Percentiles rank a stretch among this genome's conserved stretches.
phyloP scores from a whole-genome alignment of 371 early-diverging fungal species.

The Mucor velutinosus region DNA sequence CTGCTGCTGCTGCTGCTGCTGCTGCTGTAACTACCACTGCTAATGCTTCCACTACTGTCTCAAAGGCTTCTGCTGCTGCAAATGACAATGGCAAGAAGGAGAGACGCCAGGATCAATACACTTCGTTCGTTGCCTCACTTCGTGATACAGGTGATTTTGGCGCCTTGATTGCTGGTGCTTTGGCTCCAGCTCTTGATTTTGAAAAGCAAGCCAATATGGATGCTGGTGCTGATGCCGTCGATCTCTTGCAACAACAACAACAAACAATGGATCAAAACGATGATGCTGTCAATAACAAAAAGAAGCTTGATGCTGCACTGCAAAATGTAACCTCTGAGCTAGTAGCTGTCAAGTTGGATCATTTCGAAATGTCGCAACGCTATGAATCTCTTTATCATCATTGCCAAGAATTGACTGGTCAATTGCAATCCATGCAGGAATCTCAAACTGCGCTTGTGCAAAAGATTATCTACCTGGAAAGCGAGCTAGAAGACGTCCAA shows the following conservation, averaged over 20 bases:
- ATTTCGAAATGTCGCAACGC: slow-evolving; percentile 44
- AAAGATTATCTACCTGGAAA: slow-evolving; percentile 29
- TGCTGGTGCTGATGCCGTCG: neutral
- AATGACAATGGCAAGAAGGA: neutral
- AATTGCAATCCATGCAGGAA: slow-evolving; percentile 26
- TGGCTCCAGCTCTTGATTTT: slow-evolving; percentile 14
- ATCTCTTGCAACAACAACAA: neutral
- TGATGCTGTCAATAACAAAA: slow-evolving; percentile 10
- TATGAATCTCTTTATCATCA: slow-evolving; percentile 45
- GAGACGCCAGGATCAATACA: slow-evolving; percentile 21
- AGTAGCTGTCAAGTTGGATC: slow-evolving; percentile 37
- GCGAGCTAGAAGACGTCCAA: slow-evolving; percentile 31
- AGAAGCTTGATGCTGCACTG: slow-evolving; percentile 17
- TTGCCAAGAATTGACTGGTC: slow-evolving; percentile 33
- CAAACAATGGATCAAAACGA: slow-evolving; percentile 6
- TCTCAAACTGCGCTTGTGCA: slow-evolving; percentile 14
- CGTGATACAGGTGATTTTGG: slow-evolving; percentile 50
- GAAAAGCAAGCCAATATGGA: neutral
- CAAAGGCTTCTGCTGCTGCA: neutral
- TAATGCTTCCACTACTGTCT: neutral
- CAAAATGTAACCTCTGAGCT: slow-evolving; percentile 43
- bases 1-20: neutral
- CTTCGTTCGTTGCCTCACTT: slow-evolving; percentile 40
- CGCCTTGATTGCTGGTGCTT: slow-evolving; percentile 45
- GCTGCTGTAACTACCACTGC: neutral